Evolutionary conservation across 2,329 filamentous ascomycete genomes (phyloP).

Genomic region (Pyrenochaeta sp.): DNA sequence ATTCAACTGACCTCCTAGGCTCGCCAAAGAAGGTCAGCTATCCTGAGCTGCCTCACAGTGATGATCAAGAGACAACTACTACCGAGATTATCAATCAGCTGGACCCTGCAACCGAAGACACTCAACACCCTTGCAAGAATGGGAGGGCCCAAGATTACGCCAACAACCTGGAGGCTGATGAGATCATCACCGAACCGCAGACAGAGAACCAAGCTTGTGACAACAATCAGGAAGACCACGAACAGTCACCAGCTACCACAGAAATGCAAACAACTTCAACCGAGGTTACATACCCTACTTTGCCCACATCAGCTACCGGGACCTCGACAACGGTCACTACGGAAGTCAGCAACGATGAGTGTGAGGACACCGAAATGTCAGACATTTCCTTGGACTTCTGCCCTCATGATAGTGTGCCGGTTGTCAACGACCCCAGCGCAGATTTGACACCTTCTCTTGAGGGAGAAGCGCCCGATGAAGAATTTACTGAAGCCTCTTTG

Average conservation of each 20-base stretch:
- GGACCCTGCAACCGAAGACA: background rate
- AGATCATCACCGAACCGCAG: background rate
- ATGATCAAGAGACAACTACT: background rate
- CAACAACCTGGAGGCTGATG: too few relatives aligned
- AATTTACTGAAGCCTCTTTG: conserved; percentile 43
- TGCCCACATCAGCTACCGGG: conserved; percentile 8
- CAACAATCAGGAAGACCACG: background rate
- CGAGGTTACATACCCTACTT: conserved; percentile 20
- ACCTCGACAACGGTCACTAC: background rate
- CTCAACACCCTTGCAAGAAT: background rate
- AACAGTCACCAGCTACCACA: background rate
- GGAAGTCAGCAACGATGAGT: conserved; percentile 5
- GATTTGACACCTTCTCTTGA: background rate
- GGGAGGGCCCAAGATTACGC: background rate
- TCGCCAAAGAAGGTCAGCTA: conserved; percentile 24
- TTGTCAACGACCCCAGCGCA: background rate
- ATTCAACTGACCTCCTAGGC: background rate
- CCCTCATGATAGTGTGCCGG: background rate
- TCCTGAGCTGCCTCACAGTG: conserved; percentile 21
- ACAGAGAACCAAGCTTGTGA: too few relatives aligned
- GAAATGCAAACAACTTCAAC: background rate
- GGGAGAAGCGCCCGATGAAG: conserved; percentile 20
- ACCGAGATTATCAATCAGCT: background rate
- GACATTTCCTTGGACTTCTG: background rate
- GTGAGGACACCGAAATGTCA: conserved; percentile 8